phyloP scores from a whole-genome alignment of 352 stramenopile species.

The Phytophthora kernoviae region DNA sequence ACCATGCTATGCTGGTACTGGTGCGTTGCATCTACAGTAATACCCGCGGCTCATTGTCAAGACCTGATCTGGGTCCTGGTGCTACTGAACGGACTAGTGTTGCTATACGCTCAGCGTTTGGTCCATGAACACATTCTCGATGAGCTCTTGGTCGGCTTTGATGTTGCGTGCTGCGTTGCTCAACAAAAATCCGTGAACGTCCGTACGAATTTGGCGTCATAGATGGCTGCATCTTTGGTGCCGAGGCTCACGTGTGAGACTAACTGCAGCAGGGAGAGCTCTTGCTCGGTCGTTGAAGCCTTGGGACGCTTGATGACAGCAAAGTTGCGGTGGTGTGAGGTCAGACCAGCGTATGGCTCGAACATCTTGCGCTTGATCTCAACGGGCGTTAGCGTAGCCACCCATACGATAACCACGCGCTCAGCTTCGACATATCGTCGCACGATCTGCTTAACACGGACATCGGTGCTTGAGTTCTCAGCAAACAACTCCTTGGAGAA shows the following conservation, averaged over 20 bases:
- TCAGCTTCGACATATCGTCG: constrained; percentile 3
- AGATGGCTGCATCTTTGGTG: constrained; percentile 10
- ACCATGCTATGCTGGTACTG: background rate
- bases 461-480: constrained; percentile 12
- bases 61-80: too few species aligned
- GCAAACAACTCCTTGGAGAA: constrained; percentile 15
- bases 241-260: constrained; percentile 43
- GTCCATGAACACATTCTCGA: constrained; percentile 20
- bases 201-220: constrained; percentile 16
- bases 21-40: too few species aligned
- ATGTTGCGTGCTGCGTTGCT: constrained; percentile 29
- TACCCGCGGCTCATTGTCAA: too few species aligned
- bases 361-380: constrained; percentile 5
- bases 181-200: constrained; percentile 40
- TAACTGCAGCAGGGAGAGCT: constrained; percentile 43
- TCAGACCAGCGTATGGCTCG: background rate
- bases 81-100: too few species aligned
- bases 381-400: constrained; percentile 8
- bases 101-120: constrained; percentile 17
- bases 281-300: constrained; percentile 11
- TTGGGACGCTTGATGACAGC: constrained; percentile 41
- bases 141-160: constrained; percentile 21
- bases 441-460: constrained; percentile 16
- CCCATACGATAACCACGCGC: constrained; percentile 14
- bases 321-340: constrained; percentile 49